A percentile compares a stretch with the other conserved stretches of the same genome.
Conservation (phyloP, 768 basidiomycete species). For the Tricholoma sp. region DNA sequence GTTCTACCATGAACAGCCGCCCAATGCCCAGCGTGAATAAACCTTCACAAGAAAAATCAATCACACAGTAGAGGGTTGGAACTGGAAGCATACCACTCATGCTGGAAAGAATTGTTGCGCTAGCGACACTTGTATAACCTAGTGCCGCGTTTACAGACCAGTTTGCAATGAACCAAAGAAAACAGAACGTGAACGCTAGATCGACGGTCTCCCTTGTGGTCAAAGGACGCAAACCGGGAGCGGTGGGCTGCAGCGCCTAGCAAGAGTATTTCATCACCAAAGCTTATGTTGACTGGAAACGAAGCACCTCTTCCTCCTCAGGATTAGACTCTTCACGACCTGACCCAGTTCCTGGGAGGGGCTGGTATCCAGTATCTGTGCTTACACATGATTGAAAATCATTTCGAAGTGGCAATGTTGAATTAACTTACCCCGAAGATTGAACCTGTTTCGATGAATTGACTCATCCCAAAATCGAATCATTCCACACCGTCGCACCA, state of each 20-base stretch:
- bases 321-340: background rate
- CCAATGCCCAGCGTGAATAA: constrained; percentile 92
- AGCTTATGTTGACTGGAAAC: background rate
- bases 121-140: constrained; percentile 89
- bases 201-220: constrained; percentile 67
- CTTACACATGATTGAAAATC: constrained; percentile 5
- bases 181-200: constrained; percentile 76
- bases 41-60: constrained; percentile 40
- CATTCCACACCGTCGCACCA: background rate
- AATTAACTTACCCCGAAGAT: background rate
- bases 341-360: constrained; percentile 18
- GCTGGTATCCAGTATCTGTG: constrained; percentile 20
- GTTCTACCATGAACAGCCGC: constrained; percentile 76
- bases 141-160: constrained; percentile 85
- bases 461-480: background rate
- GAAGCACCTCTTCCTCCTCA: constrained; percentile 8
- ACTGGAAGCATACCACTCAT: constrained; percentile 69
- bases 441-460: constrained; percentile 1
- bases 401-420: too few species aligned
- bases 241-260: constrained; percentile 1
- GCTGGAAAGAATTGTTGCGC: constrained; percentile 82
- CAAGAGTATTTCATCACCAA: background rate
- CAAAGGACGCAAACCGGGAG: constrained; percentile 32
- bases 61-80: background rate
- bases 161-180: constrained; percentile 93